phyloP scores from a whole-genome alignment of 163 green algal species.

The Trebouxiophyceae sp. region DNA sequence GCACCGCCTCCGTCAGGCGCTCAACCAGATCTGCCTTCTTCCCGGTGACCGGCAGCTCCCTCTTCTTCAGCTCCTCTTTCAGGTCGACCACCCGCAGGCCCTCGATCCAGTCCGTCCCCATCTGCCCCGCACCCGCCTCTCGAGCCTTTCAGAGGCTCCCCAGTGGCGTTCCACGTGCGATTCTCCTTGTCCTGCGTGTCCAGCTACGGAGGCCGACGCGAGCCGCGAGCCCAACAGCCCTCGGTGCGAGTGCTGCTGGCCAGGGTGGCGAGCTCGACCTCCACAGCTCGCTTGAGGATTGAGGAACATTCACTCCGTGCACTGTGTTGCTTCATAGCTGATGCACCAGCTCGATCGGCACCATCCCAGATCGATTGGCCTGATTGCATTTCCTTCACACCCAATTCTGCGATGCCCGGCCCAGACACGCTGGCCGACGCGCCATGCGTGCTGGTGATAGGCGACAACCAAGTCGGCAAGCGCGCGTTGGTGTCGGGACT shows the following conservation, averaged over 20 bases:
- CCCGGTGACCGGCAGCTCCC: neutral
- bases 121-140: neutral
- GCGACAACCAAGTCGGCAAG: neutral
- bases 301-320: no score
- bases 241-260: neutral
- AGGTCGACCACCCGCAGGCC: neutral
- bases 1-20: neutral
- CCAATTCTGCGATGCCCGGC: neutral
- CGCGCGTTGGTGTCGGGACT: neutral
- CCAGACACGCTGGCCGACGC: neutral
- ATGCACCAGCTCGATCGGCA: no score
- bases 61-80: neutral
- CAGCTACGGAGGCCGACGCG: no score
- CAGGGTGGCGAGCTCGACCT: neutral
- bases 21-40: neutral
- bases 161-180: neutral
- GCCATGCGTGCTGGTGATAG: neutral
- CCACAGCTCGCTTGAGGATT: neutral
- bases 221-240: neutral
- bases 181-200: no score
- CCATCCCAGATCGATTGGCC: neutral
- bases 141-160: neutral
- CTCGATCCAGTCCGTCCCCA: neutral
- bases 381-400: neutral
- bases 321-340: no score